phyloP scores from a whole-genome alignment of 2,329 filamentous ascomycete genomes.

The Exserohilum turcica region DNA sequence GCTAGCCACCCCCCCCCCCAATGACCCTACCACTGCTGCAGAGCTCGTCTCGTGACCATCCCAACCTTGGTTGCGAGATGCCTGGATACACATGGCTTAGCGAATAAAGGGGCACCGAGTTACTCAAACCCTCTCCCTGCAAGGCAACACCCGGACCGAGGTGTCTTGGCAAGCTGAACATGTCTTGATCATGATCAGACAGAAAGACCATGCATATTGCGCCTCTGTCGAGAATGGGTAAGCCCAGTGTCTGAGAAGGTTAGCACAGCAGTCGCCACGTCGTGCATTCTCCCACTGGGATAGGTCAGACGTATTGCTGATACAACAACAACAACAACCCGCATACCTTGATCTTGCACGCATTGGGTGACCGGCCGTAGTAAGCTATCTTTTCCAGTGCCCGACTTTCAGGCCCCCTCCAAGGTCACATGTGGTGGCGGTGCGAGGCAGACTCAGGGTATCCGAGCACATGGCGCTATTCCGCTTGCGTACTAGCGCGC shows the following conservation, averaged over 20 bases:
- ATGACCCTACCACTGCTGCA: too few species aligned
- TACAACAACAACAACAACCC: too few species aligned
- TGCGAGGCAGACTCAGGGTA: background rate
- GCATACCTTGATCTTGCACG: too few species aligned
- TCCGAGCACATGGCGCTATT: background rate
- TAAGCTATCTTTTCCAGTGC: background rate
- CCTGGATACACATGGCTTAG: background rate
- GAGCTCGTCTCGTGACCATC: slow-evolving; percentile 12
- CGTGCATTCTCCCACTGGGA: background rate
- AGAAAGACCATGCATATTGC: too few species aligned
- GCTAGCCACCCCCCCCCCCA: too few species aligned
- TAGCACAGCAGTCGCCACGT: background rate
- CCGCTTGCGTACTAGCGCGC: background rate
- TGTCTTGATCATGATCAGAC: slow-evolving; percentile 5
- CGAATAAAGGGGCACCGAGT: slow-evolving; percentile 10
- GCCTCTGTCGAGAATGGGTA: too few species aligned
- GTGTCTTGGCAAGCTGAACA: slow-evolving; percentile 14
- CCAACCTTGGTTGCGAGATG: background rate
- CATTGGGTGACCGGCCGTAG: background rate
- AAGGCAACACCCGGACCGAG: slow-evolving; percentile 12
- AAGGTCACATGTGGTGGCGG: background rate
- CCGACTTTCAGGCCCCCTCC: background rate
- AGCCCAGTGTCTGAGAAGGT: too few species aligned
- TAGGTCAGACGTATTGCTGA: background rate
- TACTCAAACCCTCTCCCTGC: background rate